A percentile compares a stretch with the other conserved stretches of the same genome.
These are phyloP conservation scores for Stephania yunnanensis DNA, from an alignment of 164 flowering plant genomes.

Conservation along the genomic window DNA sequence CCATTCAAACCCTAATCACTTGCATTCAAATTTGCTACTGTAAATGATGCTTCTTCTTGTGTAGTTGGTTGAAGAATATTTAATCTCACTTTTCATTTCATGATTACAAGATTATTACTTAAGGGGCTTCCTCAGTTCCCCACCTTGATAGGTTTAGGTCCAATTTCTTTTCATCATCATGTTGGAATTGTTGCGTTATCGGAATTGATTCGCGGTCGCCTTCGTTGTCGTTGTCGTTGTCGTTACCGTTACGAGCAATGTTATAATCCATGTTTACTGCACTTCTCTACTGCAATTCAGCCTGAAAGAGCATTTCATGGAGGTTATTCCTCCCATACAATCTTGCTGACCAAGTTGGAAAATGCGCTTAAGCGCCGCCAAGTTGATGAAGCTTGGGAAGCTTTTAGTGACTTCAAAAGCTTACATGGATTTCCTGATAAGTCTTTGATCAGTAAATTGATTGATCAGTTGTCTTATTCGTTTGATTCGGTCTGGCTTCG, in stretches of 20 bases:
- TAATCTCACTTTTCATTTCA: background rate
- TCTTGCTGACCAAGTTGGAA: constrained; percentile 52
- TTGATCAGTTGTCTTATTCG: constrained; percentile 53
- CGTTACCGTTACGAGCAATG: too few relatives aligned
- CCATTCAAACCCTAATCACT: too few relatives aligned
- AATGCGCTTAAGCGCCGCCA: constrained; percentile 37
- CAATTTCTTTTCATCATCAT: too few relatives aligned
- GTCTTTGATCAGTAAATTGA: constrained; percentile 30
- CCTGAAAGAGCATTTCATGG: constrained; percentile 23
- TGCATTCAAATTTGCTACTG: too few relatives aligned
- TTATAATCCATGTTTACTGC: background rate
- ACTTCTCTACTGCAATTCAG: constrained; percentile 18
- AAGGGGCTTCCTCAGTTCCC: too few relatives aligned
- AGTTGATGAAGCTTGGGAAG: constrained; percentile 59
- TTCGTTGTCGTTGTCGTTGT: too few relatives aligned
- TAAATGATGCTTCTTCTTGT: background rate
- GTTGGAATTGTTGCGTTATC: too few relatives aligned
- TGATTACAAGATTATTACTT: constrained; percentile 3
- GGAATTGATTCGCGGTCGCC: too few relatives aligned
- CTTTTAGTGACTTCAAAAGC: constrained; percentile 43
- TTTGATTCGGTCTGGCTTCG: constrained; percentile 41
- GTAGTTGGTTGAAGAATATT: background rate
- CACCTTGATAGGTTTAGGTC: too few relatives aligned
- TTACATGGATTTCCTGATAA: constrained; percentile 53
- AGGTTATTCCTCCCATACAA: constrained; percentile 35